Evolutionary conservation across 805 yeast species (phyloP), one percentile per base, ranked within the genome.

Genomic region (Priceomyces haplophilus): DNA sequence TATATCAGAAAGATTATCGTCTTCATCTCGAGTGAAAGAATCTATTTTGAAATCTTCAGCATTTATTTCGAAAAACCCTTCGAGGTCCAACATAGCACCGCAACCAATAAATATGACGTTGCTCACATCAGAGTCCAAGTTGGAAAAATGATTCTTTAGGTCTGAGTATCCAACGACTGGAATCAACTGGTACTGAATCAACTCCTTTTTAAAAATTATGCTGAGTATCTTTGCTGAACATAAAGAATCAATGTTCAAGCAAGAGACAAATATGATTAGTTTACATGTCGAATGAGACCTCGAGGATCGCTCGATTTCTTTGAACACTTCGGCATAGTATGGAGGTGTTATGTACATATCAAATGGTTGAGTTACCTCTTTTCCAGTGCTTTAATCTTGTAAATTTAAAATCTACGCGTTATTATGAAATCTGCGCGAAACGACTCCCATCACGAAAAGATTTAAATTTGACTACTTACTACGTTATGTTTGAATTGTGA

Each of bases 151-250:
- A 18, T 55, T 58, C 49, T 79, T 80, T 48, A 95, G 67, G 51
- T 89, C 97, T 8, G 82, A 65, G 57, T 88, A 91, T 0, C 99
- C 99, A 15, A 88, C 89, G 8, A 93, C 91, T 0, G 99, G 99
- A 8, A 88, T 81, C 40, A 89, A 70, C 61, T 91, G 96, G 59
- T 83, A 87, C 48, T 89, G 95, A 12, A 93, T 80, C 54, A 91
- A 73, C 52, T 88, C 91, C 49, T 84, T 82, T 63, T 88, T 84
- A 49, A 93, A 72, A 37, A 88, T 67, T 31, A 73, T 62, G 15
- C 89, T 73, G 18, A 93, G 67, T 56, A 89, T 85, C 57, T 81
- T 83, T 23, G 95, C 81, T 0, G 96, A 87, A 67, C 97, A 91
- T 12, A 93, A 69, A 32, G 98, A 88, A 65, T 93, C 99, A 21